Conservation (phyloP, 768 basidiomycete species). For the Lanmaoa rubissima region DNA sequence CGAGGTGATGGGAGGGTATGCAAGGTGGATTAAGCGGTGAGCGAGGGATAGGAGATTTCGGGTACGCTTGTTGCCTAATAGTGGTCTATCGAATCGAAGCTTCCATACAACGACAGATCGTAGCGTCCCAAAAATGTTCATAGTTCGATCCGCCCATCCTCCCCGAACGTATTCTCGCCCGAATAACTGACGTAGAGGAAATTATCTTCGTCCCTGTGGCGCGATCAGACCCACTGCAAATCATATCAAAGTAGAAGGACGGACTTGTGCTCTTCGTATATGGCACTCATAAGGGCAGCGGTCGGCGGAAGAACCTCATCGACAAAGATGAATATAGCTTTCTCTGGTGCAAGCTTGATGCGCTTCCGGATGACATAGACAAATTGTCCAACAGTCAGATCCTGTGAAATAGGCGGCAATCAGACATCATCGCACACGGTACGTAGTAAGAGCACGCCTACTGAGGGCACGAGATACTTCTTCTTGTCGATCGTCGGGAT, state of each 20-base stretch:
- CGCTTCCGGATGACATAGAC: constrained; percentile 99
- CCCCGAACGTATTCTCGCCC: constrained; percentile 95
- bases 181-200: constrained; percentile 99
- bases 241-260: constrained; percentile 30
- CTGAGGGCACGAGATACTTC: constrained; percentile 99
- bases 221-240: constrained; percentile 27
- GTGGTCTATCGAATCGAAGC: constrained; percentile 26
- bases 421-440: constrained; percentile 24
- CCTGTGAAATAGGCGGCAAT: constrained; percentile 46
- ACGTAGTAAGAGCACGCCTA: constrained; percentile 38
- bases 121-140: constrained; percentile 21
- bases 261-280: constrained; percentile 99
- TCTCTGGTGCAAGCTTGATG: constrained; percentile 99
- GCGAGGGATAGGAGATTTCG: constrained; percentile 10
- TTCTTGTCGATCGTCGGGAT: constrained; percentile 99
- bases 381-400: constrained; percentile 96
- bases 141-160: constrained; percentile 33
- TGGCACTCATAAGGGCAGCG: constrained; percentile 96
- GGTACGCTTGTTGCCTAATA: constrained; percentile 27
- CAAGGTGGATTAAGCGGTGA: constrained; percentile 15
- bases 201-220: constrained; percentile 90
- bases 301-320: constrained; percentile 98
- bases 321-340: constrained; percentile 99
- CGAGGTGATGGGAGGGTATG: constrained; percentile 28
- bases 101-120: constrained; percentile 24